Evolutionary conservation across 2,329 filamentous ascomycete genomes (phyloP).

Genomic region (Leptoxyphium fumago): DNA sequence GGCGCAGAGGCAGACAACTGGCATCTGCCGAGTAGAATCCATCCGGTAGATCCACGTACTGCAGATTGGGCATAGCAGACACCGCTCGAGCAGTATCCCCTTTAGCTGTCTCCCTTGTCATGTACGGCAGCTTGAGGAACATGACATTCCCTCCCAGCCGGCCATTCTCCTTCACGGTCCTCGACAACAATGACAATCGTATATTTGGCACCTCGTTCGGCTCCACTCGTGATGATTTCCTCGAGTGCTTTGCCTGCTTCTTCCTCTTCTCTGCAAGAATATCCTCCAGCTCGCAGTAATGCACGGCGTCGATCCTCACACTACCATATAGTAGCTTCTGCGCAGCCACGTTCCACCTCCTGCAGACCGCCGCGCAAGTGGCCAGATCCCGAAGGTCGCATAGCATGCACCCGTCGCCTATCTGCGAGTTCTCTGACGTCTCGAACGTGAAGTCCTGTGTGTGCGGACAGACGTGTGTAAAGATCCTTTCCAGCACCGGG

Average conservation of each 20-base stretch:
- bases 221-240: conserved; percentile 53
- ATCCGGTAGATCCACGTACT: conserved; percentile 80
- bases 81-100: conserved; percentile 73
- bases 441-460: conserved; percentile 62
- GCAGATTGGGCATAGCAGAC: conserved; percentile 68
- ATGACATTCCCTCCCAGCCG: conserved; percentile 55
- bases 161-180: conserved; percentile 66
- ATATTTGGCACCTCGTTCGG: conserved; percentile 65
- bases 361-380: conserved; percentile 60
- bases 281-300: conserved; percentile 83
- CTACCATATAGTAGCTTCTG: conserved; percentile 55
- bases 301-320: conserved; percentile 83
- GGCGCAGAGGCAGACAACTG: conserved; percentile 57
- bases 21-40: conserved; percentile 73
- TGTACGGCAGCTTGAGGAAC: conserved; percentile 82
- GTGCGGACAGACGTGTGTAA: conserved; percentile 73
- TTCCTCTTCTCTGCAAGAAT: conserved; percentile 66
- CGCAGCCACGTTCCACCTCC: conserved; percentile 51
- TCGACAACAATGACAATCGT: conserved; percentile 63
- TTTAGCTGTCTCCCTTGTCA: conserved; percentile 80
- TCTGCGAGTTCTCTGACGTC: conserved; percentile 65
- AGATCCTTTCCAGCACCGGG: conserved; percentile 61
- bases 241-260: conserved; percentile 29
- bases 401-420: conserved; percentile 74
- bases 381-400: conserved; percentile 84